Evolutionary conservation across 2,329 filamentous ascomycete genomes (phyloP), one percentile per base, ranked within the genome.

Genomic region (Botrytis hyacinthi): DNA sequence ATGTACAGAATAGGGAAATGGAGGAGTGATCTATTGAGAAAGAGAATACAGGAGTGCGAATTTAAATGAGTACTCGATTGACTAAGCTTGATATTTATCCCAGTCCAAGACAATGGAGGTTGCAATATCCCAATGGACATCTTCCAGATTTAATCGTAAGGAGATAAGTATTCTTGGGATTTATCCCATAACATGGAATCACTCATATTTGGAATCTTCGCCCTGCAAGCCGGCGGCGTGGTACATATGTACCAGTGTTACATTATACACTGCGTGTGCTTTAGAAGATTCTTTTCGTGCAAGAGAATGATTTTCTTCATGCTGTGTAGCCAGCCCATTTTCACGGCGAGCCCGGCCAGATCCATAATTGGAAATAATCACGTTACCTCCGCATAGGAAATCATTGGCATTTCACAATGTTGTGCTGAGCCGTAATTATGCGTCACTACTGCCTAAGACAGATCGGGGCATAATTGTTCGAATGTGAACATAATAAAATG

Each of bases 201-300:
- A 26, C 20, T 46, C 42, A 22, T 29, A 67, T 54, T 40, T 54
- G 65, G 22, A 67, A 67, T 54, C 42, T 40, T 40, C 20, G 26
- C n/a, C 12, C 37, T n/a, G 14, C n/a, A 60, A 72, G 32, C 10
- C 22, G 26, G 29, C 37, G 22, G 46, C 40, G 29, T 68, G 29
- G 37, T 51, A 60, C 61, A 68, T 46, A 40, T 70, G 40, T 68
- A 29, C 22, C 65, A 40, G 26, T 68, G 66, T 42, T 57, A 57
- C 66, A 68, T 68, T 57, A 22, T 57, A 32, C n/a, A 26, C 20
- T 63, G 35, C 4, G 26, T 35, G 66, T 60, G 46, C 48, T 37
- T 61, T 66, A 12, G 70, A 72, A 59, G 35, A 42, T 66, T 72
- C 70, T 59, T 60, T 68, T 68, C 40, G 62, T 72, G 32, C 61